Evolutionary conservation across 345 rosid species (phyloP).

Genomic region (Conringia planisiliqua): DNA sequence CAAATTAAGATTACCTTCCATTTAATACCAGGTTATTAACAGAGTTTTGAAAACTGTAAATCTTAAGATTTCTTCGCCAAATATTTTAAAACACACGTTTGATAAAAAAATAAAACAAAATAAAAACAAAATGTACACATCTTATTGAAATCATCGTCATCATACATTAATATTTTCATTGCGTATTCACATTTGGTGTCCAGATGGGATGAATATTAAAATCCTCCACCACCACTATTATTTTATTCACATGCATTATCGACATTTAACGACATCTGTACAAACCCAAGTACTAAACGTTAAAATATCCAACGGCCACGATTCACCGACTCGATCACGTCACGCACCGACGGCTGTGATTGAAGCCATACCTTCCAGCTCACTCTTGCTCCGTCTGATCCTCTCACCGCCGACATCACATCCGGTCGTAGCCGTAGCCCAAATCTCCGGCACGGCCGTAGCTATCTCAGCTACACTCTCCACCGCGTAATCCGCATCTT

Average conservation of each 20-base stretch:
- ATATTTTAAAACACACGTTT: background rate
- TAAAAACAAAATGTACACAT: background rate
- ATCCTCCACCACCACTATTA: slow-evolving; percentile 12
- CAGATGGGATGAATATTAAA: slow-evolving; percentile 23
- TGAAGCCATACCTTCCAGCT: slow-evolving; percentile 43
- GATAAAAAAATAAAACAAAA: background rate
- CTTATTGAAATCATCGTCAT: background rate
- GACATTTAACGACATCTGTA: slow-evolving; percentile 11
- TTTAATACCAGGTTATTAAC: background rate
- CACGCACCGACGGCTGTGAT: slow-evolving; percentile 59
- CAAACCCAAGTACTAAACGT: slow-evolving; percentile 17
- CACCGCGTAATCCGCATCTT: slow-evolving; percentile 67
- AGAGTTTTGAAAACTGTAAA: background rate
- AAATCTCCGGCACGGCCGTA: slow-evolving; percentile 64
- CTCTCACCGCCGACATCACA: slow-evolving; percentile 36
- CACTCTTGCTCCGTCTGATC: slow-evolving; percentile 44
- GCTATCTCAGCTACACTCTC: slow-evolving; percentile 45
- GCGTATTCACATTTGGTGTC: slow-evolving; percentile 31
- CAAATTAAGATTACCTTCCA: background rate
- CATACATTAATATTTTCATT: background rate
- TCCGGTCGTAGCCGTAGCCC: slow-evolving; percentile 33
- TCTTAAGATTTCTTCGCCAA: background rate
- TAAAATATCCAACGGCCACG: slow-evolving; percentile 21
- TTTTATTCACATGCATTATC: slow-evolving; percentile 25
- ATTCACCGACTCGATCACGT: slow-evolving; percentile 8